These are phyloP conservation scores for Ascoidea rubescens DNA, from an alignment of 805 yeast genomes.

Conservation along the genomic window DNA sequence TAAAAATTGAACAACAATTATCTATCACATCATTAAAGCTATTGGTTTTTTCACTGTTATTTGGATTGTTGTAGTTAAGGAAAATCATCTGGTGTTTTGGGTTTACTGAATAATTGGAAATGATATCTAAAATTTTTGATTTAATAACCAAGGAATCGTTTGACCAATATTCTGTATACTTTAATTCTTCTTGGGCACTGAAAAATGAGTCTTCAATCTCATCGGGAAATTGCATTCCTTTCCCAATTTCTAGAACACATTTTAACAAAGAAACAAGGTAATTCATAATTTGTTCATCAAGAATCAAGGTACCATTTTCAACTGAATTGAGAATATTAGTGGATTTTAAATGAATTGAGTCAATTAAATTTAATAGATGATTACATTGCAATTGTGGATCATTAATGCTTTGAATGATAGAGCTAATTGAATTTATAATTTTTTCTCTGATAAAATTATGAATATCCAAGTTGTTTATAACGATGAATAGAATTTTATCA, in stretches of 20 bases:
- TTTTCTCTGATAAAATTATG: slow-evolving; percentile 41
- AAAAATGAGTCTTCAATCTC: slow-evolving; percentile 25
- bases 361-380: slow-evolving; percentile 21
- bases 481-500: slow-evolving; percentile 30
- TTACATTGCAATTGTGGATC: slow-evolving; percentile 30
- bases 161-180: slow-evolving; percentile 30
- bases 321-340: slow-evolving; percentile 4
- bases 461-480: slow-evolving; percentile 26
- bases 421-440: slow-evolving; percentile 46
- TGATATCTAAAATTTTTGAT: slow-evolving; percentile 19
- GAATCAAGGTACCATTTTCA: slow-evolving; percentile 3
- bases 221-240: slow-evolving; percentile 47
- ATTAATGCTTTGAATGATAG: slow-evolving; percentile 40
- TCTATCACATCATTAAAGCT: slow-evolving; percentile 36
- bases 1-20: slow-evolving; percentile 46
- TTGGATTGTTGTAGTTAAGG: slow-evolving; percentile 22
- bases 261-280: slow-evolving; percentile 42
- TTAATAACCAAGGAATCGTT: slow-evolving; percentile 34
- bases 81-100: neutral
- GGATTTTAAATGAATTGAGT: slow-evolving; percentile 16
- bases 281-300: slow-evolving; percentile 19
- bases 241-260: slow-evolving; percentile 59
- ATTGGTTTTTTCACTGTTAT: slow-evolving; percentile 17
- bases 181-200: slow-evolving; percentile 13
- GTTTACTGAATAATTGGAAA: slow-evolving; percentile 4